These are phyloP conservation scores for Tylopilus vinaceipallidus DNA, from an alignment of 768 basidiomycete genomes.

Conservation along the genomic window DNA sequence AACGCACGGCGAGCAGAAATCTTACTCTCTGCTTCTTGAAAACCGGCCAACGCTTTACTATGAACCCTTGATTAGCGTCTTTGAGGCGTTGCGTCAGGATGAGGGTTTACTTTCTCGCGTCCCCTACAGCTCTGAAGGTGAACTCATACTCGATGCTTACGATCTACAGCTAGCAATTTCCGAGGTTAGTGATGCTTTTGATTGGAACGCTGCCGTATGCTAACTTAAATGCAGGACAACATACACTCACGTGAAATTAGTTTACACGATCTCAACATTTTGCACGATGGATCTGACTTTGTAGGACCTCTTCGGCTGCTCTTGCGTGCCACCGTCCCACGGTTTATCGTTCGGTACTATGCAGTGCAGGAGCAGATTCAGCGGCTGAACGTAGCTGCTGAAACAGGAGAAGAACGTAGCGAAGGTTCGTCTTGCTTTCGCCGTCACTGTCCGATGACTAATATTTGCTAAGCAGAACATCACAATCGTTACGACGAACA, in stretches of 20 bases:
- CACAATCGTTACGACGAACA: constrained; percentile 10
- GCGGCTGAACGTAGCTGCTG: constrained; percentile 31
- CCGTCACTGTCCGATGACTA: background rate
- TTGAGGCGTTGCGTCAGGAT: constrained; percentile 70
- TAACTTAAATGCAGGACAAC: constrained; percentile 53
- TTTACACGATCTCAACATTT: constrained; percentile 66
- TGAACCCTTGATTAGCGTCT: constrained; percentile 66
- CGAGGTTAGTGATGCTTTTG: constrained; percentile 46
- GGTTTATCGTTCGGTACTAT: constrained; percentile 69
- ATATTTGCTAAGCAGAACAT: constrained; percentile 13
- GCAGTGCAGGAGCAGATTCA: constrained; percentile 57
- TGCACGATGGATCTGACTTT: constrained; percentile 65
- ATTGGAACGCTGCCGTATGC: background rate
- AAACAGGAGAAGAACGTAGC: constrained; percentile 15
- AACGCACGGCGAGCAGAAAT: constrained; percentile 16
- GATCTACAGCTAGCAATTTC: constrained; percentile 62
- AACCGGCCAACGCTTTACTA: constrained; percentile 72
- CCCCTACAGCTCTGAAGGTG: constrained; percentile 51
- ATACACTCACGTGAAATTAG: constrained; percentile 64
- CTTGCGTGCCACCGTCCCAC: constrained; percentile 46
- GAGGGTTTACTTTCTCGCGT: constrained; percentile 43
- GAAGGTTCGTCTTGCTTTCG: constrained; percentile 16
- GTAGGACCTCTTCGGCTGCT: constrained; percentile 62
- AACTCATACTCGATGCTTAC: constrained; percentile 68
- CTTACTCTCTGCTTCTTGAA: constrained; percentile 51